Percentiles rank a stretch among this genome's conserved stretches.
These are phyloP conservation scores for Claviceps maximensis DNA, from an alignment of 2,329 filamentous ascomycete genomes.

Conservation along the genomic window DNA sequence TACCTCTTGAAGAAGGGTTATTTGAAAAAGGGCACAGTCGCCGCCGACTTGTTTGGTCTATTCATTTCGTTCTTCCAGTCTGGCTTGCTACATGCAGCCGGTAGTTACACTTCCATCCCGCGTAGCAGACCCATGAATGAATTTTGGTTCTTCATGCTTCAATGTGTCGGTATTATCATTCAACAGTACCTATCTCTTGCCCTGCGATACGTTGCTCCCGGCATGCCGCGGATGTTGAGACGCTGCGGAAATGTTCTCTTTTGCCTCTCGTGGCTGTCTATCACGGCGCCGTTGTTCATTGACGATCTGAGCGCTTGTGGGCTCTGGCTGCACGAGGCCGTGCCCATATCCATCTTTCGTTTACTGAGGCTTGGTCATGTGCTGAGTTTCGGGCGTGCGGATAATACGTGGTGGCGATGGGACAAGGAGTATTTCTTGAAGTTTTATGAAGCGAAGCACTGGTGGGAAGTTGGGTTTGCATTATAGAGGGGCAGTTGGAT, in stretches of 20 bases:
- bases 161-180: slow-evolving; percentile 49
- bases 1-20: slow-evolving; percentile 30
- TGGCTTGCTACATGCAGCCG: slow-evolving; percentile 56
- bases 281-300: slow-evolving; percentile 50
- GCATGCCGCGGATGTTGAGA: slow-evolving; percentile 31
- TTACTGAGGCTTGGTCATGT: slow-evolving; percentile 48
- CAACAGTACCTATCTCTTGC: slow-evolving; percentile 33
- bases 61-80: slow-evolving; percentile 45
- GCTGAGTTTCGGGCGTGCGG: slow-evolving; percentile 11
- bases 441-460: slow-evolving; percentile 47
- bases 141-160: slow-evolving; percentile 57
- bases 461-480: slow-evolving; percentile 38
- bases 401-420: slow-evolving; percentile 58
- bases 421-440: slow-evolving; percentile 34
- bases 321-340: slow-evolving; percentile 67
- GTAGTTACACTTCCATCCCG: slow-evolving; percentile 53
- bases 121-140: slow-evolving; percentile 37
- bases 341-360: slow-evolving; percentile 63
- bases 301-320: slow-evolving; percentile 66
- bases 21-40: slow-evolving; percentile 19
- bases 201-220: slow-evolving; percentile 20
- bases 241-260: slow-evolving; percentile 47
- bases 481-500: slow-evolving; percentile 11
- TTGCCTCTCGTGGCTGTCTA: slow-evolving; percentile 52
- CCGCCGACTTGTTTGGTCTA: slow-evolving; percentile 16